Base-by-base conservation (phyloP, 1,284 basidiomycete genomes). In the Sporisorium exsertum region DNA sequence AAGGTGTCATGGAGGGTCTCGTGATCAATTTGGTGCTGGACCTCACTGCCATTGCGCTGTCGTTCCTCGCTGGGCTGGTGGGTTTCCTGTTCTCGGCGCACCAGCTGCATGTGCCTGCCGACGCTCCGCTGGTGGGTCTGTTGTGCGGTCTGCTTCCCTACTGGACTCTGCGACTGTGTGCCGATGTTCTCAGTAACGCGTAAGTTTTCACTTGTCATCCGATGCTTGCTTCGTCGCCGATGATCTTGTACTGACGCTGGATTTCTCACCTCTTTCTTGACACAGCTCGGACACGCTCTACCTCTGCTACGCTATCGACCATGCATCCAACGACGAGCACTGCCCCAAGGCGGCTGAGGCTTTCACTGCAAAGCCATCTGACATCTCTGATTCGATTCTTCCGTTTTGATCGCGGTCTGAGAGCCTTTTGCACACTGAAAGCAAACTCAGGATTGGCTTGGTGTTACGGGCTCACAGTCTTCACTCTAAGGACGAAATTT, bases 1-100 rank as follows among this genome's bases (percentile, higher is more conserved):
- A 55, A 56, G 87, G 64, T 79, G 82, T 66, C 72, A 84, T 63
- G 79, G 75, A 71, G 33, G 81, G 85, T 71, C 90, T 92, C 0
- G 86, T 95, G 59, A 89, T 95, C 78, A 93, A 92, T 16, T 85
- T 87, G 15, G 84, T 89, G 7, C 81, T 88, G 24, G 86, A 87
- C 24, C 89, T 94, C 33, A 90, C 92, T 10, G 93, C 94, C 5
- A 87, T 94, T 50, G 92, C 92, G 0, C 87, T 95, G 89, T 57
- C 87, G 5, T 89, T 94, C 76, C 92, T 94, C 12, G 93, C 93
- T 60, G 91, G 93, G 1, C 87, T 95, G 37, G 88, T 90, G 13
- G 93, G 93, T 0, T 97, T 95, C 84, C 86, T 97, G 3, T 95
- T 95, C 80, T 93, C 93, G 47, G 92, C 93, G 5, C 94, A 95